phyloP scores from a whole-genome alignment of 495 filamentous ascomycete species.

The Trichoderma gamsii region DNA sequence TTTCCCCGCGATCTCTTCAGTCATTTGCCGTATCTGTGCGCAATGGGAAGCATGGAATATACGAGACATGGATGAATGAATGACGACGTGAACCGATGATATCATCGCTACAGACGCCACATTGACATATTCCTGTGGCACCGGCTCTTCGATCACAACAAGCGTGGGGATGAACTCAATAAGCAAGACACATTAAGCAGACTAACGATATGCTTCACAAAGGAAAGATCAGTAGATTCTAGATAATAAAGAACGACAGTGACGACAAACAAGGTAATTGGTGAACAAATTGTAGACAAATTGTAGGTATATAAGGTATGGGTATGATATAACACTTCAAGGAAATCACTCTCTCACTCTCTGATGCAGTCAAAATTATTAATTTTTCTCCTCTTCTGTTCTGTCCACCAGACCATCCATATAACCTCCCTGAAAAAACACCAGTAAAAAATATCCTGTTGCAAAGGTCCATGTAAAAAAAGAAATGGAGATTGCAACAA shows the following conservation, averaged over 20 bases:
- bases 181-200: background rate
- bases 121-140: background rate
- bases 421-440: background rate
- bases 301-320: background rate
- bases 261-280: no score
- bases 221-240: background rate
- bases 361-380: background rate
- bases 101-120: background rate
- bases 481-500: conserved; percentile 12
- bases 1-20: background rate
- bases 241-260: no score
- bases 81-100: background rate
- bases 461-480: conserved; percentile 5
- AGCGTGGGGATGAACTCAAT: no score
- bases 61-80: background rate
- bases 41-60: background rate
- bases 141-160: background rate
- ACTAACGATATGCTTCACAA: background rate
- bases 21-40: conserved; percentile 3
- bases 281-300: no score
- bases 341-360: background rate
- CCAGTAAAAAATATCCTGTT: background rate
- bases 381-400: background rate
- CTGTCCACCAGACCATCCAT: conserved; percentile 4
- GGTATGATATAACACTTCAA: conserved; percentile 3